Conservation (phyloP, 768 basidiomycete genomes). For the Tulasnella sp. region DNA sequence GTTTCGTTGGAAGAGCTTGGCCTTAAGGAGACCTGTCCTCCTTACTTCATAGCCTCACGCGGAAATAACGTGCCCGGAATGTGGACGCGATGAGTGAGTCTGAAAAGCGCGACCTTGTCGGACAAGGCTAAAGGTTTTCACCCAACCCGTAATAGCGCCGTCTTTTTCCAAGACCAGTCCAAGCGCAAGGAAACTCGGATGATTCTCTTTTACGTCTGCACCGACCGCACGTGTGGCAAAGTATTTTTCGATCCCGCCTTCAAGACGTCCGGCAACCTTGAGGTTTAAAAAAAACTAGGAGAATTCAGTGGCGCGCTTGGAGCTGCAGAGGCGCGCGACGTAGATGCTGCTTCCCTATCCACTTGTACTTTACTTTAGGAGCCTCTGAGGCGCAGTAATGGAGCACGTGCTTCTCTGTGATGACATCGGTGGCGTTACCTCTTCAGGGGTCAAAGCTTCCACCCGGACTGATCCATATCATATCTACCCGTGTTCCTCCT, state of each 20-base stretch:
- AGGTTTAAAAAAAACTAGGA: not conserved
- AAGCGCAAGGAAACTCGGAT: slow-evolving; percentile 93
- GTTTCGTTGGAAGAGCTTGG: not conserved
- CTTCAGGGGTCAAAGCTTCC: not conserved
- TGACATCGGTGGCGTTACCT: slow-evolving; percentile 11
- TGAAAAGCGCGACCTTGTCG: not conserved
- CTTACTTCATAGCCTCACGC: slow-evolving; percentile 62
- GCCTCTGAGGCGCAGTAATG: slow-evolving; percentile 8
- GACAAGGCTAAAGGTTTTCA: not conserved
- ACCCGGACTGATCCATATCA: slow-evolving; percentile 12
- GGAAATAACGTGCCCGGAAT: slow-evolving; percentile 76
- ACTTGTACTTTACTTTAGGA: not conserved
- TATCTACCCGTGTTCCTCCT: slow-evolving; percentile 5
- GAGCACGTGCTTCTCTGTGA: slow-evolving; percentile 13
- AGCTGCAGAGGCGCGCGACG: not conserved
- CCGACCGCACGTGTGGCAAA: slow-evolving; percentile 59
- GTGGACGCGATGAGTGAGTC: slow-evolving; percentile 78
- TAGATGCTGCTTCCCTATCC: not conserved
- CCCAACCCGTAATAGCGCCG: slow-evolving; percentile 55
- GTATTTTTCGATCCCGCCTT: slow-evolving; percentile 68
- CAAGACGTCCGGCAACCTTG: slow-evolving; percentile 31
- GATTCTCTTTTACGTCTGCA: slow-evolving; percentile 89
- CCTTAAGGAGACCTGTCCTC: not conserved
- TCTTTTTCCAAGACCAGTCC: slow-evolving; percentile 95
- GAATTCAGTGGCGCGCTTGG: not conserved